phyloP scores from a whole-genome alignment of 768 basidiomycete species.

The Psilocybe subaeruginosa region DNA sequence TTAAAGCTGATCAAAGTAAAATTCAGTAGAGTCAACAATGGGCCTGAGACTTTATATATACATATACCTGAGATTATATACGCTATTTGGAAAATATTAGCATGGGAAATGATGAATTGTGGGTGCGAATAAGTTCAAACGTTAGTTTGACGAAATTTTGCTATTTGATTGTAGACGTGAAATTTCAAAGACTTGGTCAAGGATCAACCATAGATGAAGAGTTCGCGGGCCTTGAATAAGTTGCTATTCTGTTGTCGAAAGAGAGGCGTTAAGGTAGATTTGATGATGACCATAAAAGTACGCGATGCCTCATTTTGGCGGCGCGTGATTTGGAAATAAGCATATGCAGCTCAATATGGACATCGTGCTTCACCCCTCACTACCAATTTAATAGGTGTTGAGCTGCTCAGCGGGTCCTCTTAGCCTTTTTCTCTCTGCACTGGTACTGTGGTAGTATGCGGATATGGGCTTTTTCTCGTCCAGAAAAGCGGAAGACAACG shows the following conservation, averaged over 20 bases:
- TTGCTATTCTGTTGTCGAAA: too few relatives aligned
- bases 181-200: too few relatives aligned
- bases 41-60: too few relatives aligned
- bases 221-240: too few relatives aligned
- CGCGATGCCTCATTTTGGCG: background rate
- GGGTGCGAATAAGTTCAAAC: too few relatives aligned
- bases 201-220: too few relatives aligned
- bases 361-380: slow-evolving; percentile 10
- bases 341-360: background rate
- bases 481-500: slow-evolving; percentile 46
- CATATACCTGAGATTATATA: too few relatives aligned
- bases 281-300: background rate
- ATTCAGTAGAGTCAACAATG: background rate
- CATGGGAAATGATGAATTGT: background rate
- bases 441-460: slow-evolving; percentile 31
- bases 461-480: slow-evolving; percentile 59
- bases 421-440: background rate
- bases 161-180: too few relatives aligned
- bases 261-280: too few relatives aligned
- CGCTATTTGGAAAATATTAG: background rate
- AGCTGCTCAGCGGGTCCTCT: background rate
- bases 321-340: slow-evolving; percentile 7
- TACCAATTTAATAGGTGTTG: background rate
- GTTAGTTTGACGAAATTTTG: too few relatives aligned
- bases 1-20: too few relatives aligned